These are phyloP conservation scores for Cystobasidium sp. DNA, from an alignment of 1,284 basidiomycete species.

Conservation along the genomic window DNA sequence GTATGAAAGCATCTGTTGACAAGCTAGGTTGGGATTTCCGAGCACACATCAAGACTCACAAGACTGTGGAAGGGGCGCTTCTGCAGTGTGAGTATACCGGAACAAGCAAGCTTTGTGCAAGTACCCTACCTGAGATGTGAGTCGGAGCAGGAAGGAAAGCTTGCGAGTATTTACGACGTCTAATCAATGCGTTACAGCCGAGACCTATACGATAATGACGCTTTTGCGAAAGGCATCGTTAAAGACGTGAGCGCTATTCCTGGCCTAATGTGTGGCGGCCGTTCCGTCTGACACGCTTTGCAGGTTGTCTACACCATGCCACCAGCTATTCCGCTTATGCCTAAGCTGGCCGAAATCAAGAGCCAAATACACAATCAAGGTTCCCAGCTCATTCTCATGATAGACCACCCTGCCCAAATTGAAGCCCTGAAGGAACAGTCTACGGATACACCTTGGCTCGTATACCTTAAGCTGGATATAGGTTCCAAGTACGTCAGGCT, in stretches of 20 bases:
- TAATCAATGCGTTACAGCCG: background rate
- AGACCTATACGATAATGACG: conserved; percentile 68
- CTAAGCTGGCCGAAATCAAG: conserved; percentile 66
- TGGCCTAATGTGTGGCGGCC: background rate
- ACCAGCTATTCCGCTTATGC: conserved; percentile 3
- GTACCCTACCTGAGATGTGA: conserved; percentile 70
- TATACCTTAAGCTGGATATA: conserved; percentile 79
- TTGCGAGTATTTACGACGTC: background rate
- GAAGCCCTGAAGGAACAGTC: conserved; percentile 61
- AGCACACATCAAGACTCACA: conserved; percentile 83
- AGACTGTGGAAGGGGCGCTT: conserved; percentile 71
- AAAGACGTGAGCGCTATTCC: conserved; percentile 65
- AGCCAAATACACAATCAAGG: conserved; percentile 69
- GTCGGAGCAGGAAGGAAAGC: background rate
- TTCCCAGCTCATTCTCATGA: conserved; percentile 68
- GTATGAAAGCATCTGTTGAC: conserved; percentile 69
- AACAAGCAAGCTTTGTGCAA: conserved; percentile 68
- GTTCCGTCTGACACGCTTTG: background rate
- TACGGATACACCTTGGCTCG: conserved; percentile 65
- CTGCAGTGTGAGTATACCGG: conserved; percentile 68
- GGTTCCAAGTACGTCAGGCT: conserved; percentile 68
- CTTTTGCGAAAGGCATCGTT: conserved; percentile 73
- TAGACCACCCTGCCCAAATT: conserved; percentile 77
- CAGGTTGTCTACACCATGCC: conserved; percentile 38
- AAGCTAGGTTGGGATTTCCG: conserved; percentile 72